Conservation (phyloP, 2,329 filamentous ascomycete species). For the Nothomitra cinnamomea region DNA sequence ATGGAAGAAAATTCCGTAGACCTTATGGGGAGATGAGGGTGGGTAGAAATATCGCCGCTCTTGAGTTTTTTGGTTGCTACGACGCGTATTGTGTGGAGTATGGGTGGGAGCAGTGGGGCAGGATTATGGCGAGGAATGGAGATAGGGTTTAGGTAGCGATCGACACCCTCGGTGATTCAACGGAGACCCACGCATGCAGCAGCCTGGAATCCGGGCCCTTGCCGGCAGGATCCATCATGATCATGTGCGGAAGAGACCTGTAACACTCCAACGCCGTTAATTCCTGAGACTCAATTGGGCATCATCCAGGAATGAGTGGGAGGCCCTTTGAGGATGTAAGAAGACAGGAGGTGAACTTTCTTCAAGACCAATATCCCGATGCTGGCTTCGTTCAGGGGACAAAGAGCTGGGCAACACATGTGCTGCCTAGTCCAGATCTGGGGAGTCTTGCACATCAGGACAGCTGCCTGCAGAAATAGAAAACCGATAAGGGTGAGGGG, state of each 20-base stretch:
- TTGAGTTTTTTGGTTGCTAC: no score
- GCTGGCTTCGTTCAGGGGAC: not conserved
- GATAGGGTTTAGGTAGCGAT: not conserved
- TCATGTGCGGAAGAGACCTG: no score
- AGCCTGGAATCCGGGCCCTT: not conserved
- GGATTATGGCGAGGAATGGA: not conserved
- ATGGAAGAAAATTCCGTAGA: no score
- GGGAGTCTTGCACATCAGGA: not conserved
- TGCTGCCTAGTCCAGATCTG: not conserved
- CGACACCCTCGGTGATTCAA: not conserved
- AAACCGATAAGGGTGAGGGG: not conserved
- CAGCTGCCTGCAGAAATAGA: not conserved
- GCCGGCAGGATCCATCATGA: not conserved
- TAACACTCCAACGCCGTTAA: no score
- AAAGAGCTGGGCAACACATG: not conserved
- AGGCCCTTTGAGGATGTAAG: not conserved
- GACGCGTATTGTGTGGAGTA: no score
- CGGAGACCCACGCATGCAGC: not conserved
- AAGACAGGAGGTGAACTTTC: no score
- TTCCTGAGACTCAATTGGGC: no score
- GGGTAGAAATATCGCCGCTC: no score
- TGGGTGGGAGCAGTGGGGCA: not conserved
- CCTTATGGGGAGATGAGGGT: no score
- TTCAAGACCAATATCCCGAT: not conserved
- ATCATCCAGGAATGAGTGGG: not conserved